phyloP scores from a whole-genome alignment of 352 stramenopile species.

The Phytophthora meadii region DNA sequence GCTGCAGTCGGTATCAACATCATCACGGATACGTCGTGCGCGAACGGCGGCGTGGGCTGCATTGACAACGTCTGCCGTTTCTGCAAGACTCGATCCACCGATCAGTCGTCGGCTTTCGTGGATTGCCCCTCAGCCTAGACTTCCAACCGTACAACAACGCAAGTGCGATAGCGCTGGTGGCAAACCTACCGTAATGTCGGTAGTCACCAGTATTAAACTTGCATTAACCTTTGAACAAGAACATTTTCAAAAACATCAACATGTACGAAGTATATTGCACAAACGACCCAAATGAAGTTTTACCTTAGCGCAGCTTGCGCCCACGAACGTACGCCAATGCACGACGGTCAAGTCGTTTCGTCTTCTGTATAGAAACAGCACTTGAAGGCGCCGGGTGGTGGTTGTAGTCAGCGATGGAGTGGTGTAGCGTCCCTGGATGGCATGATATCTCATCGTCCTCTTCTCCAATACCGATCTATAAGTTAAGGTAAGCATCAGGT shows the following conservation, averaged over 20 bases:
- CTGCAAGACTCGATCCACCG: constrained; percentile 24
- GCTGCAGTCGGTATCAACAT: constrained; percentile 35
- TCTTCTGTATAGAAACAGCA: constrained; percentile 78
- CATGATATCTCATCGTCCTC: constrained; percentile 71
- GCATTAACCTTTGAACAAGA: neutral
- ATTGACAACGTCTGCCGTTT: constrained; percentile 32
- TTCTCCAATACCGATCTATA: constrained; percentile 59
- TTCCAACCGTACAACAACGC: neutral
- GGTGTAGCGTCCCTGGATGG: constrained; percentile 60
- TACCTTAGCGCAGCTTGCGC: constrained; percentile 68
- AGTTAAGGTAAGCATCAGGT: no score
- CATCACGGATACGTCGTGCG: constrained; percentile 33
- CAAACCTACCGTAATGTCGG: constrained; percentile 2
- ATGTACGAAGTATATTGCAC: neutral
- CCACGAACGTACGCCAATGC: constrained; percentile 78
- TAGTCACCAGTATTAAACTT: no score
- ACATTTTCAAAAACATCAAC: neutral
- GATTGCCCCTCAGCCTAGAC: constrained; percentile 14
- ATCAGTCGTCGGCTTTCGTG: constrained; percentile 15
- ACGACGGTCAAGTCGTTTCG: constrained; percentile 78
- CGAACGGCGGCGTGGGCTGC: constrained; percentile 25
- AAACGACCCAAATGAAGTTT: neutral
- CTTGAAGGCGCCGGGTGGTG: constrained; percentile 62
- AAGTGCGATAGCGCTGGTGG: neutral
- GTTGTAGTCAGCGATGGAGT: constrained; percentile 84